Percentiles rank a stretch among this genome's conserved stretches.
Evolutionary conservation across 2,329 filamentous ascomycete species (phyloP).

Genomic region (Periconia sp.): DNA sequence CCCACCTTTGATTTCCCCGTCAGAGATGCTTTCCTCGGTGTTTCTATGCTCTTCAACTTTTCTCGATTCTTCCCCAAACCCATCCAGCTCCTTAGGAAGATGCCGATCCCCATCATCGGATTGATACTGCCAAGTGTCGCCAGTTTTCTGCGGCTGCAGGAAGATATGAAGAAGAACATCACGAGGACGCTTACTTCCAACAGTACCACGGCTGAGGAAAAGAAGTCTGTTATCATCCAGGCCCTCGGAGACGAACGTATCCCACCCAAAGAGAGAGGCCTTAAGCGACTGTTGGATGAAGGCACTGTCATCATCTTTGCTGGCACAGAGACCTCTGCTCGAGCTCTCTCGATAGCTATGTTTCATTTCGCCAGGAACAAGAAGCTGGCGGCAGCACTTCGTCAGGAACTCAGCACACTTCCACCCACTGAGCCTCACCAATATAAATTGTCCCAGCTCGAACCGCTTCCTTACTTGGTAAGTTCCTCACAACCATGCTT

Average conservation of each 20-base stretch:
- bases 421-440: too few relatives aligned
- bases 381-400: too few relatives aligned
- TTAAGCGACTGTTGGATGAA: slow-evolving; percentile 23
- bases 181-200: neutral
- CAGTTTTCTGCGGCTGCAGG: slow-evolving; percentile 2
- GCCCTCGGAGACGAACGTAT: slow-evolving; percentile 23
- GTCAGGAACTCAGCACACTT: too few relatives aligned
- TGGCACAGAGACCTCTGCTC: slow-evolving; percentile 7
- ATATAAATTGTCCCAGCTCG: too few relatives aligned
- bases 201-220: slow-evolving; percentile 1
- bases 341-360: too few relatives aligned
- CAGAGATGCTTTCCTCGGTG: too few relatives aligned
- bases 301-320: slow-evolving; percentile 19
- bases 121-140: neutral
- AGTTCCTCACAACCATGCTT: too few relatives aligned
- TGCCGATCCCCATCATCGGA: slow-evolving; percentile 1
- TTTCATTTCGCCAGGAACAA: too few relatives aligned
- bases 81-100: too few relatives aligned
- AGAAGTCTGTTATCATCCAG: neutral
- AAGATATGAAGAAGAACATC: neutral
- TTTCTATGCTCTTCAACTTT: too few relatives aligned
- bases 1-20: neutral
- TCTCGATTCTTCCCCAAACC: too few relatives aligned
- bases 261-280: slow-evolving; percentile 14
- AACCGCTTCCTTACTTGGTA: too few relatives aligned